Evolutionary conservation across 2,329 filamentous ascomycete species (phyloP).

Genomic region (Curvularia hawaiiensis): DNA sequence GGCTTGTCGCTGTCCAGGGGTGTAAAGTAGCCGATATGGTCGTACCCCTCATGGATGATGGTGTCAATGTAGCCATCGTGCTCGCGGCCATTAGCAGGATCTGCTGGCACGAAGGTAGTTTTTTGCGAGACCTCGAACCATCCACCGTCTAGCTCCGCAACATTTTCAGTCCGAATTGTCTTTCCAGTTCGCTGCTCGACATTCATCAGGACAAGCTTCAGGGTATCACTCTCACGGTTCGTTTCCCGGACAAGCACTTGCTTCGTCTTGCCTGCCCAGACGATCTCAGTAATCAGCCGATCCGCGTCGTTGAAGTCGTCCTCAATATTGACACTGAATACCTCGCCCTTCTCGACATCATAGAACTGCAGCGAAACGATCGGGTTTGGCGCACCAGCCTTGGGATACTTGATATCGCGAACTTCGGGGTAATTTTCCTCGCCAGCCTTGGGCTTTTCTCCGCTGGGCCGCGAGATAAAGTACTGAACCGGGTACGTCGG

Average conservation of each 20-base stretch:
- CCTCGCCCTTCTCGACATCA: conserved; percentile 75
- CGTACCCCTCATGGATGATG: conserved; percentile 81
- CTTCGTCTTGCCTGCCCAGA: conserved; percentile 78
- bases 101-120: conserved; percentile 84
- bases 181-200: conserved; percentile 74
- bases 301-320: conserved; percentile 81
- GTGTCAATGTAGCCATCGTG: conserved; percentile 94
- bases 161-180: conserved; percentile 78
- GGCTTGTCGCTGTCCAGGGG: conserved; percentile 85
- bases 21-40: conserved; percentile 92
- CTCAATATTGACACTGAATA: conserved; percentile 78
- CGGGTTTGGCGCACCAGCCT: conserved; percentile 92
- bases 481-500: conserved; percentile 94
- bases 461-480: conserved; percentile 86
- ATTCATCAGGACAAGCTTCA: conserved; percentile 87
- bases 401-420: conserved; percentile 94
- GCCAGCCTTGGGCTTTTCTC: conserved; percentile 67
- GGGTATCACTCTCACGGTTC: conserved; percentile 90
- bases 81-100: conserved; percentile 73
- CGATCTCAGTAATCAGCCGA: conserved; percentile 87
- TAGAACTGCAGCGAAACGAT: conserved; percentile 88
- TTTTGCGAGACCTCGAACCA: conserved; percentile 96
- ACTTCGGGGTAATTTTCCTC: conserved; percentile 91
- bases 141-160: conserved; percentile 85
- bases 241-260: conserved; percentile 89